phyloP scores from a whole-genome alignment of 495 filamentous ascomycete species.

The Barbatosphaeria neglecta region DNA sequence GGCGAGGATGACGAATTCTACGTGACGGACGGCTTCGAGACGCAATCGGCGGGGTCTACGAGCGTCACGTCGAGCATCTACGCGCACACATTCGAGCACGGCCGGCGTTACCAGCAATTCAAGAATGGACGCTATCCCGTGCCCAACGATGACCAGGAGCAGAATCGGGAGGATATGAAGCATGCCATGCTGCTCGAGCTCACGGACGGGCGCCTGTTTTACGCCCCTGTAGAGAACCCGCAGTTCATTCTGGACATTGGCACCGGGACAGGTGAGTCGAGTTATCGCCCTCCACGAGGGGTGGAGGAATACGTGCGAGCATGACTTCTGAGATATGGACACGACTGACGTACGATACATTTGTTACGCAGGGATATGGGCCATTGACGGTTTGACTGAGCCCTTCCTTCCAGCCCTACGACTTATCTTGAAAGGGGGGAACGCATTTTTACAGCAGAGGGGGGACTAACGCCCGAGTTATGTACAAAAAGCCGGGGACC shows the following conservation, averaged over 20 bases:
- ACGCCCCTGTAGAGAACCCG: slow-evolving; percentile 31
- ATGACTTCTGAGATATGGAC: background rate
- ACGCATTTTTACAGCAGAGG: too few species aligned
- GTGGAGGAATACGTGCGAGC: slow-evolving; percentile 15
- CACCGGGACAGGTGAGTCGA: slow-evolving; percentile 36
- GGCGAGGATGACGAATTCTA: too few species aligned
- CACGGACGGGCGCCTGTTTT: slow-evolving; percentile 29
- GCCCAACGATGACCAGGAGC: slow-evolving; percentile 44
- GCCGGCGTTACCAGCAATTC: slow-evolving; percentile 46
- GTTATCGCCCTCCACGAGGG: background rate
- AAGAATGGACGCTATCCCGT: slow-evolving; percentile 40
- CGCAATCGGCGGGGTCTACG: too few species aligned
- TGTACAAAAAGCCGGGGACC: slow-evolving; percentile 21
- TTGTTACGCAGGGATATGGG: slow-evolving; percentile 38
- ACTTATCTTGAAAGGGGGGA: background rate
- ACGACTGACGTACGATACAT: background rate
- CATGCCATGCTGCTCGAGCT: slow-evolving; percentile 22
- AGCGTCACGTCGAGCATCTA: slow-evolving; percentile 29
- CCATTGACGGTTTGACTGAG: slow-evolving; percentile 17
- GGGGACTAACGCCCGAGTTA: slow-evolving; percentile 2
- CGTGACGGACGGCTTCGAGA: too few species aligned
- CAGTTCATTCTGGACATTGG: slow-evolving; percentile 36
- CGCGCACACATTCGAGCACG: slow-evolving; percentile 38
- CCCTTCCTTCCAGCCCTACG: background rate
- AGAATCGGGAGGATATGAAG: slow-evolving; percentile 33